A percentile compares a stretch with the other conserved stretches of the same genome.
Conservation (phyloP, 371 early-diverging fungal species). For the Mycotypha africana region DNA sequence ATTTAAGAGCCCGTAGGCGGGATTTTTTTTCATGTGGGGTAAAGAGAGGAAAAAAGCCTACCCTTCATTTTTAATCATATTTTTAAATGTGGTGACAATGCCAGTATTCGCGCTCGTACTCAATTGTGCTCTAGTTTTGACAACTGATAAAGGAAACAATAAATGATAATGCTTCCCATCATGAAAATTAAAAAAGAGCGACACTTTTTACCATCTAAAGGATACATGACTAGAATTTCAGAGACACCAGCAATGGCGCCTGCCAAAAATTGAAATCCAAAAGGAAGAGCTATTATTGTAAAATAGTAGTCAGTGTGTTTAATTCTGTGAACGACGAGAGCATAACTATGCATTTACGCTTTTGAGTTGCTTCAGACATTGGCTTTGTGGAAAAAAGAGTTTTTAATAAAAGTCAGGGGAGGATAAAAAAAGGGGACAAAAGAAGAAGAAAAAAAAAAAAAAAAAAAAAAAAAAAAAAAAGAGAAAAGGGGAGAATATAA, state of each 20-base stretch:
- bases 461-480: neutral
- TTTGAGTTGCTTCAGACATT: conserved; percentile 27
- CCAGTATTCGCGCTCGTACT: conserved; percentile 61
- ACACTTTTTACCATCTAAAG: conserved; percentile 88
- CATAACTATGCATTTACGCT: conserved; percentile 18
- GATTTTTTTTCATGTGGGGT: too few relatives aligned
- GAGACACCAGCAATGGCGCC: conserved; percentile 96
- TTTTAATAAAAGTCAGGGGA: too few relatives aligned
- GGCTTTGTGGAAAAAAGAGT: too few relatives aligned
- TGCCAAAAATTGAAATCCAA: conserved; percentile 83
- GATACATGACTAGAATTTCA: conserved; percentile 95
- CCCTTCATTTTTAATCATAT: conserved; percentile 93
- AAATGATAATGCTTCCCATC: too few relatives aligned
- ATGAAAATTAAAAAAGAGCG: neutral
- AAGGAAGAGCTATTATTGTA: conserved; percentile 67
- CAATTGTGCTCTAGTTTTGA: conserved; percentile 96
- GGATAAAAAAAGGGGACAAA: conserved; percentile 1
- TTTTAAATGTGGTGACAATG: conserved; percentile 34
- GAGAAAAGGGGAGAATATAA: neutral
- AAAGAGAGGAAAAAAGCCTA: conserved; percentile 27
- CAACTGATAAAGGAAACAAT: too few relatives aligned
- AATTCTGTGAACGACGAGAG: neutral
- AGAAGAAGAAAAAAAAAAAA: conserved; percentile 2
- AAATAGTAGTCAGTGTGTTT: neutral
- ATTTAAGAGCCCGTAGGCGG: too few relatives aligned